These are phyloP conservation scores for Calonectria hawksworthii DNA, from an alignment of 2,329 filamentous ascomycete genomes.

Conservation along the genomic window DNA sequence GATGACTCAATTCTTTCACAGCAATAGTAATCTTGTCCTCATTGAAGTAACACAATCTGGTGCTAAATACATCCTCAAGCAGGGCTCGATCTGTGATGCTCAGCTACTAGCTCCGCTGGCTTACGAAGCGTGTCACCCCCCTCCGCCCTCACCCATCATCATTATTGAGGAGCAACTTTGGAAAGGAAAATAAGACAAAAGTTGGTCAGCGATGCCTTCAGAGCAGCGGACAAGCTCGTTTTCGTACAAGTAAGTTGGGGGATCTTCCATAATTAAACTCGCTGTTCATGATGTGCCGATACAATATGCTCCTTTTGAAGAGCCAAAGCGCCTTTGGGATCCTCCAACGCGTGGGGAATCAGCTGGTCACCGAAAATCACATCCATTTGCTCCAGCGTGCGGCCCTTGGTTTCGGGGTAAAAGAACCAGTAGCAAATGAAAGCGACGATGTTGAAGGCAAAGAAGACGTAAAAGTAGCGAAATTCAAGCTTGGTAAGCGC, in stretches of 20 bases:
- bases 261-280: neutral
- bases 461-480: conserved; percentile 56
- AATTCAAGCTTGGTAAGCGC: conserved; percentile 59
- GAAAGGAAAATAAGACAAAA: too few species aligned
- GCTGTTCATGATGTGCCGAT: conserved; percentile 16
- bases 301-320: conserved; percentile 22
- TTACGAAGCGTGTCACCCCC: too few species aligned
- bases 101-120: too few species aligned
- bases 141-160: too few species aligned
- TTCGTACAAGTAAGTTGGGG: neutral
- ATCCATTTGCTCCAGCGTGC: conserved; percentile 31
- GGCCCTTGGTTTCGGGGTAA: conserved; percentile 29
- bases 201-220: too few species aligned
- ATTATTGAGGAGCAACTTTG: too few species aligned
- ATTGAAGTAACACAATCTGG: too few species aligned
- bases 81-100: too few species aligned
- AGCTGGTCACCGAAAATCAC: conserved; percentile 31
- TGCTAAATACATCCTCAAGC: too few species aligned
- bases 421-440: conserved; percentile 39
- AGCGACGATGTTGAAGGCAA: conserved; percentile 43
- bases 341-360: conserved; percentile 30
- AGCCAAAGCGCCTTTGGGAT: conserved; percentile 27
- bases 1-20: too few species aligned
- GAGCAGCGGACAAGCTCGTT: too few species aligned
- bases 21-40: too few species aligned